Evolutionary conservation across 1,284 basidiomycete species (phyloP).

Genomic region (Puccinia coronata): DNA sequence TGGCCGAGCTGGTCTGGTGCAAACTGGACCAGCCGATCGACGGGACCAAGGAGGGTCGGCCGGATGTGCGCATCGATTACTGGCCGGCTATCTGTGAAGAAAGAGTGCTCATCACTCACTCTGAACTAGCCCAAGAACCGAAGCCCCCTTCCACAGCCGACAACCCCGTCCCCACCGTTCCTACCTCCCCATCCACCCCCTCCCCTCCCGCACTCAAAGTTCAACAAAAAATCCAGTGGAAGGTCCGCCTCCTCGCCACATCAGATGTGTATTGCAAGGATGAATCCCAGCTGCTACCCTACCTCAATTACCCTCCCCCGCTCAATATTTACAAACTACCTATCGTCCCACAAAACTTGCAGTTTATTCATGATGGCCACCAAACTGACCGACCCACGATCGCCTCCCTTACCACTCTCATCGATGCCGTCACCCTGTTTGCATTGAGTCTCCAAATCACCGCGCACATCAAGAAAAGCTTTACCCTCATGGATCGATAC

Average conservation of each 20-base stretch:
- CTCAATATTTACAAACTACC: constrained; percentile 48
- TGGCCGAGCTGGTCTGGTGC: constrained; percentile 74
- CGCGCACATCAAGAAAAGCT: constrained; percentile 49
- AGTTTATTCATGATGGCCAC: constrained; percentile 47
- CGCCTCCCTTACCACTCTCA: constrained; percentile 1
- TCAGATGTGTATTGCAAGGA: constrained; percentile 50
- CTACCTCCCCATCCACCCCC: background rate
- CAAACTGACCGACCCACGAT: constrained; percentile 34
- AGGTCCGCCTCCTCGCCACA: constrained; percentile 36
- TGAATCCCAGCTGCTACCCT: constrained; percentile 18
- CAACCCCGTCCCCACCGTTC: background rate
- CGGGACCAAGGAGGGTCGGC: constrained; percentile 57
- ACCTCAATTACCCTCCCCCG: constrained; percentile 17
- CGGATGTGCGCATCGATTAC: constrained; percentile 64
- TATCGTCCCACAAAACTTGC: constrained; percentile 31
- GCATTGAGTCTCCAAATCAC: constrained; percentile 53
- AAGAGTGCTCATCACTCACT: constrained; percentile 7
- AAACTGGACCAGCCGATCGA: constrained; percentile 65
- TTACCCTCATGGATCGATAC: constrained; percentile 39
- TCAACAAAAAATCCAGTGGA: constrained; percentile 46
- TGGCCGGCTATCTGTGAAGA: constrained; percentile 70
- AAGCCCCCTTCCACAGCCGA: background rate
- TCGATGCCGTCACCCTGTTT: constrained; percentile 50
- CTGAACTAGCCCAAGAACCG: background rate
- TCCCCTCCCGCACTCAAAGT: constrained; percentile 45